Percentiles rank a stretch among this genome's conserved stretches.
Evolutionary conservation across 2,329 filamentous ascomycete genomes (phyloP).

Genomic region (Lecanicillium sp.): DNA sequence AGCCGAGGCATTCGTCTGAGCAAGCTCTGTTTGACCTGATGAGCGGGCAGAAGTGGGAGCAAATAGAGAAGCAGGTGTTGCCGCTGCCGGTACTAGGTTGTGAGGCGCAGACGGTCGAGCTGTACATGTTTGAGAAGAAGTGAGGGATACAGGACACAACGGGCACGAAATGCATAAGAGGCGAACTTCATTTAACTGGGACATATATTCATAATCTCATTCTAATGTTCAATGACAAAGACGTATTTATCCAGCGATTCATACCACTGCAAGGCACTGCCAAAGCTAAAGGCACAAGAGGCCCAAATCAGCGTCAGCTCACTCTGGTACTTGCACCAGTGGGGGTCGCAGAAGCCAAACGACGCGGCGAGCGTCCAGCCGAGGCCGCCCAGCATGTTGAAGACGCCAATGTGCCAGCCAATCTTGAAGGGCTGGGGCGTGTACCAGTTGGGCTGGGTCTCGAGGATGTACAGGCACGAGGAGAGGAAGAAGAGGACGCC

Average conservation of each 20-base stretch:
- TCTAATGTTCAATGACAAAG: constrained; percentile 6
- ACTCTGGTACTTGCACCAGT: constrained; percentile 32
- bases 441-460: constrained; percentile 57
- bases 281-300: constrained; percentile 11
- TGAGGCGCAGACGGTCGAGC: constrained; percentile 38
- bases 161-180: not conserved
- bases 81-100: constrained; percentile 37
- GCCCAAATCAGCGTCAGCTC: constrained; percentile 24
- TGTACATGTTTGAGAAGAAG: constrained; percentile 42
- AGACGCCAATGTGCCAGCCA: constrained; percentile 58
- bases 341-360: constrained; percentile 37
- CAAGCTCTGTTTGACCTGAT: constrained; percentile 40
- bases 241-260: constrained; percentile 16
- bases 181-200: not conserved
- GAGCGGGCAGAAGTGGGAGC: constrained; percentile 35
- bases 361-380: constrained; percentile 54
- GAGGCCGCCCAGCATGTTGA: constrained; percentile 54
- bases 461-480: constrained; percentile 52
- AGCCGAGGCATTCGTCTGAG: constrained; percentile 48
- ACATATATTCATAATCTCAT: not conserved
- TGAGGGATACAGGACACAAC: too few relatives aligned
- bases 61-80: constrained; percentile 31
- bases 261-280: constrained; percentile 16
- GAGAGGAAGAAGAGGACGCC: constrained; percentile 52
- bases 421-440: constrained; percentile 43